Evolutionary conservation across 108 stramenopile species (phyloP), one percentile per base, ranked within the genome.

Genomic region (Nitzschia inconspicua): DNA sequence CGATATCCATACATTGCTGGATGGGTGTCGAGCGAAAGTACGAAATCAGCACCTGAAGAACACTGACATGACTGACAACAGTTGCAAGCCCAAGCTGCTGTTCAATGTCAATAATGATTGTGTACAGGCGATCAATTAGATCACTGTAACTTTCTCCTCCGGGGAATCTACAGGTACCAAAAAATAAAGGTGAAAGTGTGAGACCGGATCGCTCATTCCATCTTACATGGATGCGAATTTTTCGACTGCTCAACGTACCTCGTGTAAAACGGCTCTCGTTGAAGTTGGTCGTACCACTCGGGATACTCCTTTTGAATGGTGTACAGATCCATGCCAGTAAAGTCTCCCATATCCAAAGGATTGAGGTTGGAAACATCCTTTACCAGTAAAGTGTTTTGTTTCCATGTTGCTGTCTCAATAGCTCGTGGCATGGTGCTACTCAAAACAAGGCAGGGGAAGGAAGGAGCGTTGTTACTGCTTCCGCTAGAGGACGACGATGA

Each of bases 341-440:
- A 77, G 48, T 81, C 80, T 18, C 83, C 83, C 66, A 78, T 84
- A 54, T 84, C 78, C 44, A 79, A 70, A 25, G 82, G 82, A 52
- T 83, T 83, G 49, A 83, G 44, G 63, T 76, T 79, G 9, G 78
- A 75, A 4, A 62, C 35, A 57, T 71, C 70, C 41, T 80, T 60
- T 9, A 80, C 65, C 6, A 46, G 51, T 18, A 27, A 73, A 0
- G 77, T 68, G 28, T 56, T 30, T 29, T 64, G 27, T n/a, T 73
- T 50, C 75, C 71, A 76, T 10, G 66, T 53, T 0, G 74, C 73
- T 6, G 79, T 80, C 44, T 80, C 73, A 29, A 70, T 46, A 25
- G 79, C 79, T 13, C 79, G 56, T 4, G 79, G 79, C 79, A 80
- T 80, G 13, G 79, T 80, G 40, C 57, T 60, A 1, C 65, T 44